Evolutionary conservation across 148 eudicot genomes (phyloP).

Genomic region (Silene uniflora): DNA sequence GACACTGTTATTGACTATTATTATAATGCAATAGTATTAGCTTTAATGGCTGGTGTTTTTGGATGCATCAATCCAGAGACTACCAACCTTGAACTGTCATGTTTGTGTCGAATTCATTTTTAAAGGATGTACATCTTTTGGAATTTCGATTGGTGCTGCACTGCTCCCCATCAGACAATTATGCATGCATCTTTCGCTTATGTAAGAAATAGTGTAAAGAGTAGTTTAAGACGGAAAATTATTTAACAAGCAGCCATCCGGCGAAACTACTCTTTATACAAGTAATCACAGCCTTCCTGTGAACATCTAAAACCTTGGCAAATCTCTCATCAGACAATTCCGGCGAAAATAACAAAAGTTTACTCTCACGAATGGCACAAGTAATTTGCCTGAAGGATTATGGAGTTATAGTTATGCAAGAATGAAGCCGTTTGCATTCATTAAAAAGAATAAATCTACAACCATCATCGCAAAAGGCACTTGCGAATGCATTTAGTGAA

Average conservation of each 20-base stretch:
- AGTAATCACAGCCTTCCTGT: too few species aligned
- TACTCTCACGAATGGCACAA: background rate
- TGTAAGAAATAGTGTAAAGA: too few species aligned
- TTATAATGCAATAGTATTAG: background rate
- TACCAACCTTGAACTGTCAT: background rate
- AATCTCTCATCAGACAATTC: background rate
- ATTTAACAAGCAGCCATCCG: too few species aligned
- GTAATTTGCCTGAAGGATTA: background rate
- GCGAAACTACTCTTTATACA: too few species aligned
- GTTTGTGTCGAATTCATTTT: background rate
- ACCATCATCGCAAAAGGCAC: slow-evolving; percentile 7
- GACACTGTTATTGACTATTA: background rate
- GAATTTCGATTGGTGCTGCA: too few species aligned
- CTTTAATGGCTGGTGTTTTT: too few species aligned
- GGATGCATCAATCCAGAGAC: background rate
- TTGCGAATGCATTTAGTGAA: slow-evolving; percentile 8
- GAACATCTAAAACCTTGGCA: too few species aligned
- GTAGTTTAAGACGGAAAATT: too few species aligned
- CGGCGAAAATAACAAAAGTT: background rate
- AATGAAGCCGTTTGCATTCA: background rate
- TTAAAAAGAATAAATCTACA: background rate
- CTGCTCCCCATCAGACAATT: too few species aligned
- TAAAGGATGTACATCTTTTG: too few species aligned
- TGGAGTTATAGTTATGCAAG: background rate
- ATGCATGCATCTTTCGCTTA: too few species aligned